Evolutionary conservation across 805 yeast genomes (phyloP).

Genomic region (Ogataea zsoltii): DNA sequence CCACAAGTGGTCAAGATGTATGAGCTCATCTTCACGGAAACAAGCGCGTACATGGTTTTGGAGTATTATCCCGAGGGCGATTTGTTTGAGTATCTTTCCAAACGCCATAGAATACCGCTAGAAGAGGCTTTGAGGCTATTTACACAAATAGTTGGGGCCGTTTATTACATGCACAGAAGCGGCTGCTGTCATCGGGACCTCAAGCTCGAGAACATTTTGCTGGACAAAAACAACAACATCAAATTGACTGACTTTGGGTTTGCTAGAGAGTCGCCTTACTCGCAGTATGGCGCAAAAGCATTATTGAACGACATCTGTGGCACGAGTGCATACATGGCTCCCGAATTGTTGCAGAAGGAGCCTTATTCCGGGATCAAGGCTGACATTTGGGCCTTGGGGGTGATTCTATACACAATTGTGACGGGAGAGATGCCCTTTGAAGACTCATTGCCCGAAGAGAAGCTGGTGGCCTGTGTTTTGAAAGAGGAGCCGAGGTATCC

Average conservation of each 20-base stretch:
- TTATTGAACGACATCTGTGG: constrained; percentile 87
- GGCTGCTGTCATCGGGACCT: constrained; percentile 85
- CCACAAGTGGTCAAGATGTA: constrained; percentile 82
- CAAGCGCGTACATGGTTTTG: constrained; percentile 78
- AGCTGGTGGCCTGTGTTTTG: constrained; percentile 57
- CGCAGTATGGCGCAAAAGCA: constrained; percentile 27
- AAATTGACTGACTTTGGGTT: constrained; percentile 94
- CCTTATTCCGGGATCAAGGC: constrained; percentile 78
- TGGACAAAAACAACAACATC: constrained; percentile 56
- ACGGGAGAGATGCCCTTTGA: constrained; percentile 92
- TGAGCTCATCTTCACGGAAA: constrained; percentile 82
- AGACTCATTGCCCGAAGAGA: constrained; percentile 66
- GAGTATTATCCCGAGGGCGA: constrained; percentile 89
- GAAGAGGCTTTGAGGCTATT: constrained; percentile 55
- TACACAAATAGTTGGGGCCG: constrained; percentile 65
- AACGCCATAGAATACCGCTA: constrained; percentile 48
- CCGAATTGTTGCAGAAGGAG: constrained; percentile 71
- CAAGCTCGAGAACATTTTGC: constrained; percentile 74
- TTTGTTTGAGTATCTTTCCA: constrained; percentile 64
- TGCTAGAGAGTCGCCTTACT: constrained; percentile 64
- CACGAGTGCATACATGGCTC: constrained; percentile 95
- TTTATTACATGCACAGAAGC: constrained; percentile 72
- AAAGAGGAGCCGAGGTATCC: constrained; percentile 63
- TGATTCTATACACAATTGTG: constrained; percentile 80
- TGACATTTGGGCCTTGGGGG: constrained; percentile 92